Evolutionary conservation across 208 protist genomes (phyloP).

Genomic region (Acanthamoeba sp.): DNA sequence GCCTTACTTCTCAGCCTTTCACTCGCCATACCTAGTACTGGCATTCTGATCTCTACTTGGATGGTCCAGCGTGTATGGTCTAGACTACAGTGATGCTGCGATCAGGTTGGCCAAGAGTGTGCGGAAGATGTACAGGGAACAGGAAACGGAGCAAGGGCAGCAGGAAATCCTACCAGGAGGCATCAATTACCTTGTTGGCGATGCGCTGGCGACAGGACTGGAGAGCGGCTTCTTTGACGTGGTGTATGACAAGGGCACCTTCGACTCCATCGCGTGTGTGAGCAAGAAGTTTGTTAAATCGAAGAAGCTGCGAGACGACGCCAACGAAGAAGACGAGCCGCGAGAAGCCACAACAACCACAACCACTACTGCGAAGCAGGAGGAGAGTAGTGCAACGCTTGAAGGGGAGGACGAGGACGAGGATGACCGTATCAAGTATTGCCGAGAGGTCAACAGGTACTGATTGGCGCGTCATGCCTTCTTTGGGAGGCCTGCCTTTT

Average conservation of each 20-base stretch:
- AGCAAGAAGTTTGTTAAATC: conserved; percentile 65
- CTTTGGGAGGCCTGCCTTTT: no score
- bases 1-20: background rate
- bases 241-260: conserved; percentile 58
- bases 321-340: background rate
- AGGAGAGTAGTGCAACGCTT: no score
- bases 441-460: background rate
- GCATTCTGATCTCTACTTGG: no score
- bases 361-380: no score
- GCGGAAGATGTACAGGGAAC: background rate
- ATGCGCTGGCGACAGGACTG: conserved; percentile 11
- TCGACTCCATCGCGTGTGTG: conserved; percentile 51
- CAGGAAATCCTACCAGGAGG: background rate
- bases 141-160: background rate
- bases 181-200: background rate
- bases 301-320: background rate
- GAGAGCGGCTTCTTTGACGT: background rate
- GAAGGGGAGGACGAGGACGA: background rate
- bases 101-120: background rate
- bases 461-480: background rate
- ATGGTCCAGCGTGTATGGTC: background rate
- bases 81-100: conserved; percentile 29
- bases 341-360: no score
- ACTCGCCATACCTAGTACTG: no score
- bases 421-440: conserved; percentile 21